Conservation (phyloP, 176 grass and related monocot species). For the Secale cereale region DNA sequence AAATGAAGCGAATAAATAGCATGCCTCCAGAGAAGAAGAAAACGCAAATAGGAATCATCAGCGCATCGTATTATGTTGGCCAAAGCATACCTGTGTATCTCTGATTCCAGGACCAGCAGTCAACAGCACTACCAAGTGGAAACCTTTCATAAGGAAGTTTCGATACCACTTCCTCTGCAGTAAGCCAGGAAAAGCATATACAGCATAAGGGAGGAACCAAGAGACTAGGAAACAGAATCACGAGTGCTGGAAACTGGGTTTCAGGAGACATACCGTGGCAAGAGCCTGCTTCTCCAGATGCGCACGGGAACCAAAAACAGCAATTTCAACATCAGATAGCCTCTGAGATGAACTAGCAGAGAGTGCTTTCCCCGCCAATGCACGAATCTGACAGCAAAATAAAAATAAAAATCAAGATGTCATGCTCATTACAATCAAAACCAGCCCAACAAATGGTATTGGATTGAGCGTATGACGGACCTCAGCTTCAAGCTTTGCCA, state of each 20-base stretch:
- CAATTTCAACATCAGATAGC: conserved; percentile 67
- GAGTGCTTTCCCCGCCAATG: conserved; percentile 44
- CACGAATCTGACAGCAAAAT: conserved; percentile 43
- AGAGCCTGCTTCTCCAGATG: conserved; percentile 97
- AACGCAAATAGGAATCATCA: background rate
- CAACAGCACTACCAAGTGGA: conserved; percentile 85
- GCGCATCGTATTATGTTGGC: background rate
- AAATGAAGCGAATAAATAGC: conserved; percentile 6
- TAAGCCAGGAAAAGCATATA: conserved; percentile 13
- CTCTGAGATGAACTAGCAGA: conserved; percentile 43
- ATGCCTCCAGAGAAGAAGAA: background rate
- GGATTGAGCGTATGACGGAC: conserved; percentile 37
- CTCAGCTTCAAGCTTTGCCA: conserved; percentile 94
- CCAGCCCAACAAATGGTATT: background rate
- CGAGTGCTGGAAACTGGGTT: background rate
- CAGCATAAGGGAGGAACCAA: background rate
- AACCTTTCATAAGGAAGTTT: conserved; percentile 98
- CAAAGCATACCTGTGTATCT: conserved; percentile 78
- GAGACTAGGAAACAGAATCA: background rate
- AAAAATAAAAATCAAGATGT: background rate
- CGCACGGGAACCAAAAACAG: conserved; percentile 88
- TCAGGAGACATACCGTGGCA: conserved; percentile 62
- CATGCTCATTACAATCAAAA: background rate
- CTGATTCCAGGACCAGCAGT: conserved; percentile 81
- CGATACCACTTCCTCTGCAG: conserved; percentile 96